Evolutionary conservation across 768 basidiomycete species (phyloP).

Genomic region (Pleurotus giganteus): DNA sequence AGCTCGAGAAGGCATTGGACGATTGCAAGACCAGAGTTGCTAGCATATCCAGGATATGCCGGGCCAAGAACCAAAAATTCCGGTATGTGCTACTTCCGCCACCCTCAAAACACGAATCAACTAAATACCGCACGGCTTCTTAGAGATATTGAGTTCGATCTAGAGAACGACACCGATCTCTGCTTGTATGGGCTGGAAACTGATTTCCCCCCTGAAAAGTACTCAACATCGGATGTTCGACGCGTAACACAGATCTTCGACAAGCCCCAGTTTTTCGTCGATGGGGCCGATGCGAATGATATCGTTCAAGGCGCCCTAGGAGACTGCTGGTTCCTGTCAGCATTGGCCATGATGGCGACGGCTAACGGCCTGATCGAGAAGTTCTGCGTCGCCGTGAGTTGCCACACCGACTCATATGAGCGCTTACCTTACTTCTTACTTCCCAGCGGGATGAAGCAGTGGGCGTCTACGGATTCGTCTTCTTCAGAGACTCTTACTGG

Average conservation of each 20-base stretch:
- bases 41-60: conserved; percentile 43
- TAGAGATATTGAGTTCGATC: conserved; percentile 58
- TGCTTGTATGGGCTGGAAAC: conserved; percentile 38
- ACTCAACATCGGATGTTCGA: conserved; percentile 36
- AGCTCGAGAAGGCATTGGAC: conserved; percentile 44
- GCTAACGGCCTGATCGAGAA: conserved; percentile 44
- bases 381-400: conserved; percentile 46
- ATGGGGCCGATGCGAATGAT: conserved; percentile 41
- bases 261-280: conserved; percentile 46
- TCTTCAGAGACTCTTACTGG: conserved; percentile 52
- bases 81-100: conserved; percentile 30
- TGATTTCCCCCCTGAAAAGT: conserved; percentile 10
- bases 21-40: conserved; percentile 44
- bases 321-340: conserved; percentile 55
- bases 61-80: conserved; percentile 47
- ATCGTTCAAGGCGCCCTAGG: conserved; percentile 49
- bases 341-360: conserved; percentile 47
- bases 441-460: conserved; percentile 46
- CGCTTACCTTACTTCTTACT: neutral
- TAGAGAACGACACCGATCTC: conserved; percentile 36
- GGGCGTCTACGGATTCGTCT: conserved; percentile 59
- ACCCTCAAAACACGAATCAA: neutral
- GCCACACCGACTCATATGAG: neutral
- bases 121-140: neutral
- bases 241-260: conserved; percentile 53